A percentile compares a stretch with the other conserved stretches of the same genome.
Conservation (phyloP, 179 eudicot species). For the Silene vulgaris region DNA sequence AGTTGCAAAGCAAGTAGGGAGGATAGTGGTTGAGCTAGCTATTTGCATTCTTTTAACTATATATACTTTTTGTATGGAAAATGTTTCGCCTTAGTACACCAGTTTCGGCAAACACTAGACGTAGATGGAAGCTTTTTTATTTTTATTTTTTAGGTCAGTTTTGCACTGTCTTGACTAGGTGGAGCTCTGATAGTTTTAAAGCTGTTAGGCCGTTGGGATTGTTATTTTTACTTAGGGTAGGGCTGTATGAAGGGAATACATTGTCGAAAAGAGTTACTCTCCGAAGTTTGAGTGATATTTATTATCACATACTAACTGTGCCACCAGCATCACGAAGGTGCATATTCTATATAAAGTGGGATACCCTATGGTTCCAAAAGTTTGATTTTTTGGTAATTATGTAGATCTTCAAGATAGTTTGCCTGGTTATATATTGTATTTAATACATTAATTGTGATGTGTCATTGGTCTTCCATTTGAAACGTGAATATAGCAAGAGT, state of each 20-base stretch:
- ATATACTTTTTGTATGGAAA: background rate
- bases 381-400: background rate
- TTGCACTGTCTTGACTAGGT: background rate
- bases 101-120: background rate
- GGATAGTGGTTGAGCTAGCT: background rate
- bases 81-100: background rate
- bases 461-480: background rate
- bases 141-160: background rate
- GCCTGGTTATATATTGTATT: background rate
- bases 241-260: background rate
- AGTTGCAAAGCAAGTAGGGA: background rate
- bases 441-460: background rate
- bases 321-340: background rate
- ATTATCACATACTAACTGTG: background rate
- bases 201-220: background rate
- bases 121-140: background rate
- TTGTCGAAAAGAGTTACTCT: background rate
- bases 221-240: background rate
- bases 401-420: conserved; percentile 1
- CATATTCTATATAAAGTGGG: background rate
- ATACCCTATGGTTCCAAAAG: background rate
- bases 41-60: background rate
- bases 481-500: background rate
- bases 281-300: background rate
- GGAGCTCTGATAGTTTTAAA: background rate